Evolutionary conservation across 306 rosid species (phyloP).

Genomic region (Cicer bijugum): DNA sequence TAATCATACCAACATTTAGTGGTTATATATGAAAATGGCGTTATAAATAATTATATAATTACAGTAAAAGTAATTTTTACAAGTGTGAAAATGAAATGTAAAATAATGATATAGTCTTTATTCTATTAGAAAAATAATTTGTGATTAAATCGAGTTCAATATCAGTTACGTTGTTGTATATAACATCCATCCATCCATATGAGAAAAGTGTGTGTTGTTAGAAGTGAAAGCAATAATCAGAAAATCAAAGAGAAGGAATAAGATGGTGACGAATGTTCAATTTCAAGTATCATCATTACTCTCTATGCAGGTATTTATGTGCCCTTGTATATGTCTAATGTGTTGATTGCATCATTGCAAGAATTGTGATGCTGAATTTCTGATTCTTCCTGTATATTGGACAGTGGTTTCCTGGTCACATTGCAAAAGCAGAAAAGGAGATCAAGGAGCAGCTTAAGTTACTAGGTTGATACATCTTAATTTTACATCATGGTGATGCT

Average conservation of each 20-base stretch:
- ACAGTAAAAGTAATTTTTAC: too few species aligned
- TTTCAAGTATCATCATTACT: conserved; percentile 48
- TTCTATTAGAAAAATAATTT: too few species aligned
- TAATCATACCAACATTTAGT: too few species aligned
- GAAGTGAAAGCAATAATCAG: neutral
- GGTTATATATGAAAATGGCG: too few species aligned
- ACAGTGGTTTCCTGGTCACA: conserved; percentile 99
- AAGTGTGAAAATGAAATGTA: too few species aligned
- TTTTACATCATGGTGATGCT: conserved; percentile 29
- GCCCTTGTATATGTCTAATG: neutral
- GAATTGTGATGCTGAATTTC: conserved; percentile 45
- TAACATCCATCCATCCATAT: too few species aligned
- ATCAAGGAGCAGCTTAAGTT: conserved; percentile 82
- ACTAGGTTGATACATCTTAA: conserved; percentile 8
- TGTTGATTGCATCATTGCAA: conserved; percentile 3
- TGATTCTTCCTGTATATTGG: conserved; percentile 44
- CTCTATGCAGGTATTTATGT: conserved; percentile 78
- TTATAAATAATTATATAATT: too few species aligned
- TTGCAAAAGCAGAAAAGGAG: conserved; percentile 94
- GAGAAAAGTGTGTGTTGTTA: neutral
- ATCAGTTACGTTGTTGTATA: too few species aligned
- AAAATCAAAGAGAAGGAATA: neutral
- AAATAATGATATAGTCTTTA: too few species aligned
- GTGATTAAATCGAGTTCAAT: too few species aligned
- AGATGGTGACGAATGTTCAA: conserved; percentile 54